phyloP scores from a whole-genome alignment of 1,284 basidiomycete genomes.

The Wallemia mellicola region DNA sequence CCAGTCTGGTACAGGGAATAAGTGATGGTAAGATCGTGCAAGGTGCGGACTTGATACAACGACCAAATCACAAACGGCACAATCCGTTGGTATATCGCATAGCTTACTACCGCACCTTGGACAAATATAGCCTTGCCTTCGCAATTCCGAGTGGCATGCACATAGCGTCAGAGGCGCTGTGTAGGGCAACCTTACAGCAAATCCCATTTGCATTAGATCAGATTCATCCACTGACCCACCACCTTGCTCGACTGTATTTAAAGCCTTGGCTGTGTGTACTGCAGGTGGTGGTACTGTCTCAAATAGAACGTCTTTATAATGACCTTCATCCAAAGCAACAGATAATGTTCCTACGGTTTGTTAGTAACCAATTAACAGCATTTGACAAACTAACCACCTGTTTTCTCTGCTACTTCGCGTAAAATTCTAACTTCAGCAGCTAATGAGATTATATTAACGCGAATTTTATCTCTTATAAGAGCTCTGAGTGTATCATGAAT shows the following conservation, averaged over 20 bases:
- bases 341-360: slow-evolving; percentile 42
- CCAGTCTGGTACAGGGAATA: slow-evolving; percentile 66
- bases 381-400: slow-evolving; percentile 31
- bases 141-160: slow-evolving; percentile 70
- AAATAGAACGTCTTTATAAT: slow-evolving; percentile 80
- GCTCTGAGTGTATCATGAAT: slow-evolving; percentile 69
- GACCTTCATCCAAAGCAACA: slow-evolving; percentile 86
- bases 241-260: slow-evolving; percentile 17
- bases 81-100: slow-evolving; percentile 95
- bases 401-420: slow-evolving; percentile 58
- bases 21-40: slow-evolving; percentile 73
- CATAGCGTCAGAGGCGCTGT: slow-evolving; percentile 56
- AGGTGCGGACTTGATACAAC: slow-evolving; percentile 92
- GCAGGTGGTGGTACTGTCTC: slow-evolving; percentile 86
- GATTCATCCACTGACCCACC: slow-evolving; percentile 27
- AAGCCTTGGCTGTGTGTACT: slow-evolving; percentile 22
- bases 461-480: slow-evolving; percentile 51
- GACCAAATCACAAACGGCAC: slow-evolving; percentile 85
- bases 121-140: slow-evolving; percentile 72
- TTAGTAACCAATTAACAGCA: slow-evolving; percentile 1
- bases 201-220: slow-evolving; percentile 97
- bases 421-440: slow-evolving; percentile 96
- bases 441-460: slow-evolving; percentile 70
- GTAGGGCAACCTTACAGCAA: slow-evolving; percentile 65
- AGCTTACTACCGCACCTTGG: slow-evolving; percentile 73